A percentile compares a stretch with the other conserved stretches of the same genome.
Conservation (phyloP, 768 basidiomycete genomes). For the Leccinellum rugosiceps region DNA sequence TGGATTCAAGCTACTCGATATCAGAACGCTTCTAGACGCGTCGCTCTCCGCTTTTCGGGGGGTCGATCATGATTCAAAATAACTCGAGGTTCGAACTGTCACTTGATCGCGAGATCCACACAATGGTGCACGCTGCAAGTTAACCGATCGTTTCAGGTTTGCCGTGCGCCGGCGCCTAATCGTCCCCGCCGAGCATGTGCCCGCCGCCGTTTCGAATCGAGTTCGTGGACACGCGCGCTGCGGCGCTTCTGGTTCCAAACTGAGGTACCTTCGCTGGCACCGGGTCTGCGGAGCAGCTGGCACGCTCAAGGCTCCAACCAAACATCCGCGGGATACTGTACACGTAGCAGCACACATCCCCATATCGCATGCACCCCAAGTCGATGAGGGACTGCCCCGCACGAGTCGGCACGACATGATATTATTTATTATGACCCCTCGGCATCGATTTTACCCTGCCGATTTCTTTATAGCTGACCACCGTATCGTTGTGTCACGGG, state of each 20-base stretch:
- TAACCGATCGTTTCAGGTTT: constrained; percentile 4
- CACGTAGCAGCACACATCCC: too few relatives aligned
- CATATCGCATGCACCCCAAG: too few relatives aligned
- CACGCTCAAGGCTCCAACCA: too few relatives aligned
- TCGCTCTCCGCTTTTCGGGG: not conserved
- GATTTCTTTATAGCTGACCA: too few relatives aligned
- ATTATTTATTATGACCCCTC: too few relatives aligned
- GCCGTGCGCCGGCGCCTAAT: not conserved
- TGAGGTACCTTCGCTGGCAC: not conserved
- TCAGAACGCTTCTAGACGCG: not conserved
- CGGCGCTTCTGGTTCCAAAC: not conserved
- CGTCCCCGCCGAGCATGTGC: not conserved
- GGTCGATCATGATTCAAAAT: too few relatives aligned
- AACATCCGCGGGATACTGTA: too few relatives aligned
- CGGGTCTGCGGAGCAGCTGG: not conserved
- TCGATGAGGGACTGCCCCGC: not conserved
- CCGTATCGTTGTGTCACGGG: not conserved
- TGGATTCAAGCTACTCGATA: not conserved
- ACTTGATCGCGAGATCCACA: too few relatives aligned
- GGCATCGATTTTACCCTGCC: not conserved
- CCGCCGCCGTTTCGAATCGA: too few relatives aligned
- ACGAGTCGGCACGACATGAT: too few relatives aligned
- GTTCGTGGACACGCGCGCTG: not conserved
- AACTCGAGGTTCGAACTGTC: too few relatives aligned
- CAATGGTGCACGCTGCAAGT: not conserved